Conservation (phyloP, 2,329 filamentous ascomycete species). For the Aspergillus fructus region DNA sequence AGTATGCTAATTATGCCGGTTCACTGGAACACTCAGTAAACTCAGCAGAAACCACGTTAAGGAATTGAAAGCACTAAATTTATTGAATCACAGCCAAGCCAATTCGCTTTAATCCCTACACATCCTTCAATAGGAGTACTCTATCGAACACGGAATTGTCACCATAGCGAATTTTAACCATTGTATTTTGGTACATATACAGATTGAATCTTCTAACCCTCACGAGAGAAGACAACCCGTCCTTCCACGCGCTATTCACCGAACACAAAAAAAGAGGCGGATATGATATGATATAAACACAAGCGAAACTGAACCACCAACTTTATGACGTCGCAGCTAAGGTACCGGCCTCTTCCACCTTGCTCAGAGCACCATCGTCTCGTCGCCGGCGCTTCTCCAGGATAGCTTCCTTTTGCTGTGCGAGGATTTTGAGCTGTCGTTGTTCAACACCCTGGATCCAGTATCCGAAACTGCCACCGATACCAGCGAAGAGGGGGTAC, state of each 20-base stretch:
- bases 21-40: too few relatives aligned
- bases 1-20: too few relatives aligned
- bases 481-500: conserved; percentile 83
- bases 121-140: background rate
- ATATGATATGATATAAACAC: conserved; percentile 9
- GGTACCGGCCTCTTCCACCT: conserved; percentile 33
- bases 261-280: conserved; percentile 1
- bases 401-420: conserved; percentile 74
- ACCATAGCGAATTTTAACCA: conserved; percentile 18
- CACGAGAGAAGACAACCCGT: background rate
- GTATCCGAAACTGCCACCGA: conserved; percentile 92
- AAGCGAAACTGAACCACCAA: conserved; percentile 2
- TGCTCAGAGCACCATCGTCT: conserved; percentile 53
- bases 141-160: background rate
- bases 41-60: too few relatives aligned
- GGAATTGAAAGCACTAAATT: too few relatives aligned
- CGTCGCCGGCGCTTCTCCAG: conserved; percentile 86
- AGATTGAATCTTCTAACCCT: background rate
- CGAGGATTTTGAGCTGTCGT: conserved; percentile 72
- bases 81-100: too few relatives aligned
- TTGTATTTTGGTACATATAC: conserved; percentile 34
- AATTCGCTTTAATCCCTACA: background rate
- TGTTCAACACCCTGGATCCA: conserved; percentile 91
- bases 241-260: background rate
- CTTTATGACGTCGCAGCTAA: conserved; percentile 39